Evolutionary conservation across 2,329 filamentous ascomycete species (phyloP).

Genomic region (Xylaria arbuscula): DNA sequence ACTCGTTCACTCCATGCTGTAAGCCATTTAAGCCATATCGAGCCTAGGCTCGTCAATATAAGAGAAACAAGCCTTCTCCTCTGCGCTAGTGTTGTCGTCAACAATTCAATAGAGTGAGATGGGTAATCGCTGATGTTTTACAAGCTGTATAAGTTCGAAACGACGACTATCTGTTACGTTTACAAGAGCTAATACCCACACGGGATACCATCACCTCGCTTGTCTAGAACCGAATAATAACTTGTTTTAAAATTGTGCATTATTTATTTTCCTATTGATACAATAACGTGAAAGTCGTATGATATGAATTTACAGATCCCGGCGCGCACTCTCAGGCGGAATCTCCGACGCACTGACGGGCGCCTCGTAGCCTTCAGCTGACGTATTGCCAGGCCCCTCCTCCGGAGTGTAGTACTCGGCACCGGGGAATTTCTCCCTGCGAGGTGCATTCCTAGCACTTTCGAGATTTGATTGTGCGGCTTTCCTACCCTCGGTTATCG

Average conservation of each 20-base stretch:
- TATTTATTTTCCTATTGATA: background rate
- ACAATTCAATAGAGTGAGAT: too few relatives aligned
- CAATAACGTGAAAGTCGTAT: background rate
- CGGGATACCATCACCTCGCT: background rate
- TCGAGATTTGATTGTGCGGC: slow-evolving; percentile 56
- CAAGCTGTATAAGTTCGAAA: too few relatives aligned
- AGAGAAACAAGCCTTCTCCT: background rate
- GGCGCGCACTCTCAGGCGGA: slow-evolving; percentile 46
- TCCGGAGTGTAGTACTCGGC: slow-evolving; percentile 56
- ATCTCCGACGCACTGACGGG: slow-evolving; percentile 56
- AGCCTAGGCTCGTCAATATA: background rate
- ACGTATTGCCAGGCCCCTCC: slow-evolving; percentile 56
- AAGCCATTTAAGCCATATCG: background rate
- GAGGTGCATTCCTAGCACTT: slow-evolving; percentile 50
- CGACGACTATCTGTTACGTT: too few relatives aligned
- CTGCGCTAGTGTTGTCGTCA: too few relatives aligned
- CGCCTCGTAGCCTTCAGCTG: slow-evolving; percentile 56
- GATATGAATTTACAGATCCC: slow-evolving; percentile 21
- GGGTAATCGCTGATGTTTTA: too few relatives aligned
- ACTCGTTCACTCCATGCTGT: background rate
- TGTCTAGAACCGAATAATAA: background rate
- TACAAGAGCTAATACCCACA: background rate
- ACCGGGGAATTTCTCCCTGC: slow-evolving; percentile 56
- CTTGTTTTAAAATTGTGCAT: background rate
- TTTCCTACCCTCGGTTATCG: slow-evolving; percentile 52